Base-by-base conservation (phyloP, 352 stramenopile species). In the Phytophthora pini region DNA sequence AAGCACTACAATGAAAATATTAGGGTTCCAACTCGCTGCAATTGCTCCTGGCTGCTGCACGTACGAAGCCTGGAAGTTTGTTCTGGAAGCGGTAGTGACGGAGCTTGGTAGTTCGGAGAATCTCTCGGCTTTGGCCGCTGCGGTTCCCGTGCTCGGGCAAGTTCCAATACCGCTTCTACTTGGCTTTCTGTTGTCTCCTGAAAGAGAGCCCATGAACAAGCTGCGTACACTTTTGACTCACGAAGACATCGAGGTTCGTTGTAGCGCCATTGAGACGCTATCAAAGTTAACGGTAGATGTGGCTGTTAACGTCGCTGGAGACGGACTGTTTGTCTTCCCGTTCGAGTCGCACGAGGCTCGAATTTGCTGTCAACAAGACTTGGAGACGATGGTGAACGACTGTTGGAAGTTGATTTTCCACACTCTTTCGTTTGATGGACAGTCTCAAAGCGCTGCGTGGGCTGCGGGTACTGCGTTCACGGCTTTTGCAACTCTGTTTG, bases 351-450 rank as follows among this genome's bases (percentile, higher is more conserved):
- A 95, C 49, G 87, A 95, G 54, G 79, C 87, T 3, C 79, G 87
- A 38, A 84, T 92, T 56, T 85, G 87, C 46, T 90, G 80, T 54
- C 87, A 94, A 53, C 87, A 95, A 71, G 85, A 95, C 51, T 61
- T 92, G 4, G 86, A 82, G 70, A 91, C 75, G 12, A 76, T 95
- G 29, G 74, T 92, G 22, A 76, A 74, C 6, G 87, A 95, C 68
- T 85, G 86, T 20, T 94, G 86, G 84, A 94, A 93, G 57, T 57
- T 94, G 53, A 89, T 92, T 62, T 87, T 90, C 49, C 84, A 94
- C 41, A 77, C 80, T 13, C 56, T 92, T 6, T 72, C 78, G 1
- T 58, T 80, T 20, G 43, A 74, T 44, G 31, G 41, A 50, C 38
- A 59, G 43, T 56, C 27, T 36, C 59, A 68, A 29, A 60, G 46